Evolutionary conservation across 495 filamentous ascomycete genomes (phyloP), one percentile per base, ranked within the genome.

Genomic region (Neurospora sublineolata): DNA sequence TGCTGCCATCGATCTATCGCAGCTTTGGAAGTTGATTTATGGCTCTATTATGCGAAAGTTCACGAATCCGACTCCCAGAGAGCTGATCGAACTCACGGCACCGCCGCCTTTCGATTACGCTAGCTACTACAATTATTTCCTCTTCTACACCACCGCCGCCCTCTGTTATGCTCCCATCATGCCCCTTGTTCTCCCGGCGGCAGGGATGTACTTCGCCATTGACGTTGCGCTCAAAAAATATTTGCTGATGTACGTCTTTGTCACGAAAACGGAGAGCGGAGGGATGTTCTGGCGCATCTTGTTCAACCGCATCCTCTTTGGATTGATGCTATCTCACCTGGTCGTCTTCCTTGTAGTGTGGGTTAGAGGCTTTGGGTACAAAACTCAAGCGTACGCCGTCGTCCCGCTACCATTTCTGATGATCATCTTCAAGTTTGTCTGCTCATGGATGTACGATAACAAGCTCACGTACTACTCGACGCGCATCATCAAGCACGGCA

Each of bases 161-260:
- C 84, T 99, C 40, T 93, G 89, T 76, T 98, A 94, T 78, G 89
- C 91, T 3, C 90, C 91, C 12, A 80, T 97, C 52, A 95, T 98
- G 81, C 95, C 95, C 0, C 87, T 98, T 39, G 91, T 94, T 5
- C 86, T 99, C n/a, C 92, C 93, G 0, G 90, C 97, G 41, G 92
- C 92, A 0, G 94, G 94, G 2, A 76, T 98, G 23, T 99, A 97
- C 83, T 98, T 98, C 79, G 83, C 84, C 20, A 81, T 98, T 64
- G 95, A 99, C 78, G 88, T 89, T 20, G 92, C 90, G 80, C 83
- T 97, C 77, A 98, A 97, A 87, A 97, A 98, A 79, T 99, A 99
- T 79, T 82, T 97, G 37, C 82, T 99, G 58, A 83, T 98, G 79
- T 97, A 99, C 80, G 89, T 98, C 73, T 97, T 97, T 71, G 86